Base-by-base conservation (phyloP, 306 rosid genomes). In the Glycine soja region DNA sequence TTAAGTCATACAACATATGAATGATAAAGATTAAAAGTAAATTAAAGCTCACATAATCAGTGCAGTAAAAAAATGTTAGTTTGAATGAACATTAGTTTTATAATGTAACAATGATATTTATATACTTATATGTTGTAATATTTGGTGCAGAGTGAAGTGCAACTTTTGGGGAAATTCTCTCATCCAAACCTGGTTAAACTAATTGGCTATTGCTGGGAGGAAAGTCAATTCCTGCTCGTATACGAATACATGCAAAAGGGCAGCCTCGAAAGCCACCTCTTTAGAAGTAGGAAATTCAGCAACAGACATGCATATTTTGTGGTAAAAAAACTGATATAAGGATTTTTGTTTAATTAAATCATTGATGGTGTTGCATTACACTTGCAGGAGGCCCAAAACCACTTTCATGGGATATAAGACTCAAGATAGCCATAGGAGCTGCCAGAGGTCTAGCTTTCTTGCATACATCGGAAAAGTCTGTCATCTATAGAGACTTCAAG, bases 221-320 rank as follows among this genome's bases (percentile, higher is more conserved):
- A 90, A 2, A 82, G 81, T 15, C 86, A 89, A 45, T 90, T 79
- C 53, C 83, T 95, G 8, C 92, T 95, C 0, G 94, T 93, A 0
- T 96, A 93, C 14, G 94, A 96, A 52, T 86, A 86, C 73, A 85
- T 90, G 97, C 91, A 70, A 18, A 96, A 83, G 78, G 99, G 99
- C 0, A 96, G 99, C 81, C 81, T 93, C 81, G 99, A 96, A 63
- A 90, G 77, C 66, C 98, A 96, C 87, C 89, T 96, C n/a, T 96
- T 96, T 61, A 82, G 89, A 81, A 92, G 99, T 92, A 87, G 7
- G 88, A 16, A 48, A 24, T 73, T 5, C 52, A n/a, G 1, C 43
- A 34, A 32, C 16, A 10, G 4, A 24, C n/a, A 7, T 47, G 12
- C 38, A 38, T 38, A 38, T 38, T 38, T 5, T 38, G 43, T 38